Conservation (phyloP, 2,329 filamentous ascomycete genomes). For the Leptographium radiaticola region DNA sequence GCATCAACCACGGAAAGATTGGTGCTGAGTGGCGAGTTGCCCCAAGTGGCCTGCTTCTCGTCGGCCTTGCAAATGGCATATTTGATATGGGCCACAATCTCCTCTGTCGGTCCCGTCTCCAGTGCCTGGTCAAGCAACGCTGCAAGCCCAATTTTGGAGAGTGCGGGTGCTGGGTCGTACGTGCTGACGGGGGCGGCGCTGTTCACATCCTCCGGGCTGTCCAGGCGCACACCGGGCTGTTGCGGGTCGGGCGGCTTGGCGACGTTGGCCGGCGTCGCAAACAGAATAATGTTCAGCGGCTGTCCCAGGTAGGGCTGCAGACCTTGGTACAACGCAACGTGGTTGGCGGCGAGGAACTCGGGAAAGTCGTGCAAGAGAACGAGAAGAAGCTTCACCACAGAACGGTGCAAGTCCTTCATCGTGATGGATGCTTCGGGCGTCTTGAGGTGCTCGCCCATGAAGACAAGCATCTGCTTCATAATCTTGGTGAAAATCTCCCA, state of each 20-base stretch:
- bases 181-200: conserved; percentile 48
- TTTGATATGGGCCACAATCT: conserved; percentile 63
- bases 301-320: conserved; percentile 79
- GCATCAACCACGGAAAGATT: conserved; percentile 65
- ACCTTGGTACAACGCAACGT: conserved; percentile 66
- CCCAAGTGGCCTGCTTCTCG: conserved; percentile 48
- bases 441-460: conserved; percentile 70
- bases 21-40: conserved; percentile 52
- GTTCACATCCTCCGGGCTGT: conserved; percentile 62
- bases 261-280: conserved; percentile 56
- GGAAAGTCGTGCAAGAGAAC: conserved; percentile 89
- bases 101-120: conserved; percentile 51
- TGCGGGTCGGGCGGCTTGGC: conserved; percentile 63
- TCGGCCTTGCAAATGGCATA: conserved; percentile 52
- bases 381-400: conserved; percentile 67
- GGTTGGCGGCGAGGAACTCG: conserved; percentile 81
- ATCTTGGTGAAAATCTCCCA: conserved; percentile 66
- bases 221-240: conserved; percentile 60
- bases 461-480: conserved; percentile 56
- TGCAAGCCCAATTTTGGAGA: conserved; percentile 42
- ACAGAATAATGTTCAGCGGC: conserved; percentile 76
- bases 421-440: conserved; percentile 49
- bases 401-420: conserved; percentile 74
- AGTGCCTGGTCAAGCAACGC: conserved; percentile 46
- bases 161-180: conserved; percentile 45